These are phyloP conservation scores for Pyrrhoderma noxium DNA, from an alignment of 1,284 basidiomycete genomes.

Conservation along the genomic window DNA sequence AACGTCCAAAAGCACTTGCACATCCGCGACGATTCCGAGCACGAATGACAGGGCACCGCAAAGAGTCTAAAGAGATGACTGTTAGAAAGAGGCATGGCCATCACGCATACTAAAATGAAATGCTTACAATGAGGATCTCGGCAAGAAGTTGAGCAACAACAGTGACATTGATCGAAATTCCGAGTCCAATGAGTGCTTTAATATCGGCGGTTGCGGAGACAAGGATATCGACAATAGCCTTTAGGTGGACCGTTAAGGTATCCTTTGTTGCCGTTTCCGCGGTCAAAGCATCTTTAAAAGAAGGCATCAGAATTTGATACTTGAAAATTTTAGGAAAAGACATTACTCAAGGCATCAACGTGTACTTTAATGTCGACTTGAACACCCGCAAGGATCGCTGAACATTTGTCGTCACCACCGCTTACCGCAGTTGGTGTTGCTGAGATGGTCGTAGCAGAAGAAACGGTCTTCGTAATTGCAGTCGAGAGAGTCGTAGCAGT, in stretches of 20 bases:
- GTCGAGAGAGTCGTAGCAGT: background rate
- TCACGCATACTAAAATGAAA: background rate
- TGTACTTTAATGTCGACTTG: slow-evolving; percentile 5
- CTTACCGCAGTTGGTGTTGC: background rate
- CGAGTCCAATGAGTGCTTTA: slow-evolving; percentile 14
- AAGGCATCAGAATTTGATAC: background rate
- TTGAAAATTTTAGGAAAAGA: background rate
- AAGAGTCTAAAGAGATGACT: background rate
- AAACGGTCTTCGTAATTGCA: background rate
- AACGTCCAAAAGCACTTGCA: slow-evolving; percentile 1
- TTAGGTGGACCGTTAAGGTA: slow-evolving; percentile 6
- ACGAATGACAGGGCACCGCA: slow-evolving; percentile 6
- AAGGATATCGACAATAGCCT: slow-evolving; percentile 8
- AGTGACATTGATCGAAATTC: slow-evolving; percentile 4
- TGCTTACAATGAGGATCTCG: slow-evolving; percentile 14
- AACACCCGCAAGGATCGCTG: slow-evolving; percentile 10
- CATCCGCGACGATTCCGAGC: slow-evolving; percentile 1
- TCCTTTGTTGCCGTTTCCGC: slow-evolving; percentile 10
- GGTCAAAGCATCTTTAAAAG: slow-evolving; percentile 1
- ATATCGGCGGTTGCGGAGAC: slow-evolving; percentile 9
- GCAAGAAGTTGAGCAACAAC: slow-evolving; percentile 15
- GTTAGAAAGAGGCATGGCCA: background rate
- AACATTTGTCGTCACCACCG: background rate
- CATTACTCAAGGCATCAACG: slow-evolving; percentile 6
- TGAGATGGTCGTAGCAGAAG: background rate